phyloP scores from a whole-genome alignment of 345 rosid species.

The Melaleuca alternifolia region DNA sequence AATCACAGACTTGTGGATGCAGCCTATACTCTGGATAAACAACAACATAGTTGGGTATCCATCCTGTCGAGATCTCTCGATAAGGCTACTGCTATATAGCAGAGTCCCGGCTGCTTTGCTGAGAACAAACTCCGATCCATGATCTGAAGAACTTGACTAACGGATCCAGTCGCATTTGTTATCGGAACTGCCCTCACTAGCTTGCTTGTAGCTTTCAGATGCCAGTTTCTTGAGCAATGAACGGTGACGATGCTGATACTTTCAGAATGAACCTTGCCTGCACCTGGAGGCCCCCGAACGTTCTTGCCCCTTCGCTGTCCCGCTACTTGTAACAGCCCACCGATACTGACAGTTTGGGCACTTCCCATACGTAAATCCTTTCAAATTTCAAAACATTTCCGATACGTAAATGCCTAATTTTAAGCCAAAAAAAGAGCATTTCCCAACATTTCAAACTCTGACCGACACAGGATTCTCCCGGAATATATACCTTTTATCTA shows the following conservation, averaged over 20 bases:
- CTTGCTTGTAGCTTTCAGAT: constrained; percentile 88
- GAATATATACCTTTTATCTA: not conserved
- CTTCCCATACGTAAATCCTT: constrained; percentile 11
- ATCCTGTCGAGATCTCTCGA: constrained; percentile 90
- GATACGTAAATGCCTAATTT: not conserved
- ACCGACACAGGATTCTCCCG: not conserved
- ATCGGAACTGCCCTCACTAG: constrained; percentile 54
- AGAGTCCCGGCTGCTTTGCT: constrained; percentile 95
- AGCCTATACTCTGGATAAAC: constrained; percentile 92
- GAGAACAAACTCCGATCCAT: constrained; percentile 93
- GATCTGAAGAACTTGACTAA: constrained; percentile 92
- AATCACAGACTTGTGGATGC: constrained; percentile 82
- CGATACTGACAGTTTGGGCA: constrained; percentile 75
- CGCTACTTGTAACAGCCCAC: constrained; percentile 92
- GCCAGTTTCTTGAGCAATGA: constrained; percentile 87
- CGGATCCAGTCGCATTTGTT: constrained; percentile 54
- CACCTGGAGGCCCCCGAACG: constrained; percentile 99
- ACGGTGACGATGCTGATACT: constrained; percentile 85
- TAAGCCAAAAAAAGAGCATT: not conserved
- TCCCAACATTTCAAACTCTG: too few species aligned
- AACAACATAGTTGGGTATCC: constrained; percentile 92
- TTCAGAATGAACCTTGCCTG: constrained; percentile 93
- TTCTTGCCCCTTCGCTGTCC: constrained; percentile 62
- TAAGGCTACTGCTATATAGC: constrained; percentile 84
- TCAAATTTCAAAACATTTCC: too few species aligned